Evolutionary conservation across 2,329 filamentous ascomycete species (phyloP).

Genomic region (Aspergillus aculeatus): DNA sequence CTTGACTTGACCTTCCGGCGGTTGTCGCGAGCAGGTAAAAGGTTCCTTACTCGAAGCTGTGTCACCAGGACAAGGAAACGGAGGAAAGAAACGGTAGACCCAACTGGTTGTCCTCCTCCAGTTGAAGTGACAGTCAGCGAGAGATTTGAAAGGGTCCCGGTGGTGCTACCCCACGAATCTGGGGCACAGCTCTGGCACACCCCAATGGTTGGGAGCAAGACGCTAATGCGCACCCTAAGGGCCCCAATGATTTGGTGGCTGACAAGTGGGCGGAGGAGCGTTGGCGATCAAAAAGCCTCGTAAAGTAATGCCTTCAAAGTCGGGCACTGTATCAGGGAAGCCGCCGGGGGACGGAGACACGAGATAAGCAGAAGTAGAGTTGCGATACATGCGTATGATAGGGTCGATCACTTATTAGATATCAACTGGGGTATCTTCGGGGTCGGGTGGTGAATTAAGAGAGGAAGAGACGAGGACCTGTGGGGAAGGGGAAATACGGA

Average conservation of each 20-base stretch:
- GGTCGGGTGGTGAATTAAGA: background rate
- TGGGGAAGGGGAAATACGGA: background rate
- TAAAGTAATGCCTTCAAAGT: background rate
- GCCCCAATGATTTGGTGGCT: conserved; percentile 2
- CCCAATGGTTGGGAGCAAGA: background rate
- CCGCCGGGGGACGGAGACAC: background rate
- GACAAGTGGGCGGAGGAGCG: background rate
- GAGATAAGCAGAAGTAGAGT: background rate
- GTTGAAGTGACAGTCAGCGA: background rate
- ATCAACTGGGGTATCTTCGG: too few species aligned
- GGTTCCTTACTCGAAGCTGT: background rate
- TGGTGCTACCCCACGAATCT: background rate
- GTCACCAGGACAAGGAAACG: background rate
- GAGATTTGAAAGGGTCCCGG: background rate
- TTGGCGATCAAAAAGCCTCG: background rate
- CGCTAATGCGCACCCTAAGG: conserved; percentile 1
- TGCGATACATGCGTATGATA: background rate
- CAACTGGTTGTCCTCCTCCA: background rate
- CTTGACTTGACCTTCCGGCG: background rate
- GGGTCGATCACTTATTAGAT: background rate
- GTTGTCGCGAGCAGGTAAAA: background rate
- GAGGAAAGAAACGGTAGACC: background rate
- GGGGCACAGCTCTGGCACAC: conserved; percentile 2
- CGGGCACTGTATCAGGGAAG: background rate
- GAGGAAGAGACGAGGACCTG: background rate